phyloP scores from a whole-genome alignment of 2,329 filamentous ascomycete genomes.

The Aspergillus hiratsukae region DNA sequence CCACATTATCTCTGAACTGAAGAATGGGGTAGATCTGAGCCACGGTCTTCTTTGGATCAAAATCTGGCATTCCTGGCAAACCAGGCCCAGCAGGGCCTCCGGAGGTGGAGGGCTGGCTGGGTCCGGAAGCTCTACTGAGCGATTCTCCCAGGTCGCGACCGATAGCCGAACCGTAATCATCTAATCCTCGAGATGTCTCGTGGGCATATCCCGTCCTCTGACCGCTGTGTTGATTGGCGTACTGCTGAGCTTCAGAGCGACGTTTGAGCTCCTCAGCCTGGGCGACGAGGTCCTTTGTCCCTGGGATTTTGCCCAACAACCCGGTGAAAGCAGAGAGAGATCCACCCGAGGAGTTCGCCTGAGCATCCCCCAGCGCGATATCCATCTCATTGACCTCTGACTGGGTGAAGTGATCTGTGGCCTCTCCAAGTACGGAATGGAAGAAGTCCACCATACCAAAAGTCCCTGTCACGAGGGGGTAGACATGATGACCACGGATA shows the following conservation, averaged over 20 bases:
- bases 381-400: constrained; percentile 81
- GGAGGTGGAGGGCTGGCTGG: constrained; percentile 39
- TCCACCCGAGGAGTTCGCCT: constrained; percentile 44
- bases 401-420: constrained; percentile 78
- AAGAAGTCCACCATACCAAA: constrained; percentile 83
- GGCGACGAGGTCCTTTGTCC: constrained; percentile 60
- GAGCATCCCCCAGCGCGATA: constrained; percentile 65
- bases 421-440: constrained; percentile 72
- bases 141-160: constrained; percentile 10
- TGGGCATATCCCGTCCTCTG: constrained; percentile 24
- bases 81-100: constrained; percentile 39
- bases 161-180: constrained; percentile 15
- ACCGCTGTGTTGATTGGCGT: constrained; percentile 47
- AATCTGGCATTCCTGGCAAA: constrained; percentile 69
- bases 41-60: constrained; percentile 73
- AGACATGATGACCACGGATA: constrained; percentile 62
- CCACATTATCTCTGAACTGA: constrained; percentile 88
- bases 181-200: constrained; percentile 19
- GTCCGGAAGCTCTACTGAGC: constrained; percentile 37
- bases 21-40: constrained; percentile 91
- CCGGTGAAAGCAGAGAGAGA: constrained; percentile 62
- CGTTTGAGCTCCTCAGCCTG: constrained; percentile 62
- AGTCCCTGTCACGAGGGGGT: constrained; percentile 65
- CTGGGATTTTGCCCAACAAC: constrained; percentile 71
- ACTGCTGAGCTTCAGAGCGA: constrained; percentile 60